Base-by-base conservation (phyloP, 2,329 filamentous ascomycete genomes). In the Arthrocladium fulminans region DNA sequence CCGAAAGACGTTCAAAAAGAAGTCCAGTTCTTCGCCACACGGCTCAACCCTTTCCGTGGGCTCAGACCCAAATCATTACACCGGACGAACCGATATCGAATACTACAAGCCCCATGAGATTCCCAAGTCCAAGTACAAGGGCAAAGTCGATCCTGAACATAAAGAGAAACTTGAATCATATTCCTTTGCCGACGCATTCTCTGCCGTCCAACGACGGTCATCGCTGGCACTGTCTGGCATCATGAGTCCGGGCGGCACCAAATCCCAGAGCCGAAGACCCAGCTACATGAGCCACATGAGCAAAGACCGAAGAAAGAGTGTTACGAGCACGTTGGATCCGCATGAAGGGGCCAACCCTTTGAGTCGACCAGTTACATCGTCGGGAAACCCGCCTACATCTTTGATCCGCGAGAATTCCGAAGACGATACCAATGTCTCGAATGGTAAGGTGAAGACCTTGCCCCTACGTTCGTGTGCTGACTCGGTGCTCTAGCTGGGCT, bases 51-150 rank as follows among this genome's bases (percentile, higher is more conserved):
- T 46, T 3, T 38, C 35, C 12, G 35, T 32, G 13, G 19, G 23
- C 34, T 41, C 45, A n/a, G 27, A 32, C 19, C 51, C 54, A 20
- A 48, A 40, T 24, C 51, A 57, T 43, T 57, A 57, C 35, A 57
- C 54, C 35, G 39, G 35, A 39, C 60, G 58, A 12, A 59, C 68
- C 39, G 68, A 70, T 51, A 63, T 73, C 50, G 65, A 72, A 62
- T 69, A 73, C 54, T 74, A 73, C 59, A 67, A 67, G 49, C 67
- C 68, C 17, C 57, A 67, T 55, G 71, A 74, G 56, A 63, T 72
- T 15, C 71, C 71, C 1, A 65, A 62, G 13, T 72, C 71, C 25
- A 74, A 74, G 49, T 74, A 73, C 53, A 64, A 63, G 12, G 71
- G 71, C 8, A 71, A 69, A 0, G 69, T 71, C 52, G 69, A 74